Evolutionary conservation across 768 basidiomycete species (phyloP).

Genomic region (Lactarius indigo): DNA sequence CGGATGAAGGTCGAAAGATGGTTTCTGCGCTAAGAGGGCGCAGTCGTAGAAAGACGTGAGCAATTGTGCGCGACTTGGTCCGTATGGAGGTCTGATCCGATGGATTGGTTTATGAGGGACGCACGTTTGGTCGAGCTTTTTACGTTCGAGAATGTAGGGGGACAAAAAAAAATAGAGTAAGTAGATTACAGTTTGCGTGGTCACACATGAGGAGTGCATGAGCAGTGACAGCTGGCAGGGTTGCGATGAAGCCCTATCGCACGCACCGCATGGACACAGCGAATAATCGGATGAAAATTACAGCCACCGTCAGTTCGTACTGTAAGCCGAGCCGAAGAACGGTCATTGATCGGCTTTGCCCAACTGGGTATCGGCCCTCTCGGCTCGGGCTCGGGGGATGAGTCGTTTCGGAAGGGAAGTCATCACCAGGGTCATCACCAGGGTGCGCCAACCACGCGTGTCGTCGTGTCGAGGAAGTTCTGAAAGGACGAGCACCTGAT

Average conservation of each 20-base stretch:
- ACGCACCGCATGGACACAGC: neutral
- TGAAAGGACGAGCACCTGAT: constrained; percentile 21
- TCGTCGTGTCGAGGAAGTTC: constrained; percentile 19
- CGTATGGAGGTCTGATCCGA: constrained; percentile 4
- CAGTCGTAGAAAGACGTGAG: constrained; percentile 5
- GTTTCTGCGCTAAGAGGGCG: constrained; percentile 32
- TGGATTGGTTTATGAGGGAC: constrained; percentile 4
- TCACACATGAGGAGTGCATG: neutral
- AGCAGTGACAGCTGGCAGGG: constrained; percentile 16
- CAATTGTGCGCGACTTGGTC: neutral
- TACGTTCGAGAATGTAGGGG: constrained; percentile 6
- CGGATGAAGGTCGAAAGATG: constrained; percentile 31
- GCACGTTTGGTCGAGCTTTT: neutral
- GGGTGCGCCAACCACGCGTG: constrained; percentile 17
- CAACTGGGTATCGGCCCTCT: constrained; percentile 5
- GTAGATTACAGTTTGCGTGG: constrained; percentile 1
- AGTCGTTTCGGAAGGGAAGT: constrained; percentile 8
- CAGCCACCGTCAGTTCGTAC: neutral
- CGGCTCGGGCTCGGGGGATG: constrained; percentile 18
- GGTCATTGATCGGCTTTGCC: constrained; percentile 13
- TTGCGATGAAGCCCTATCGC: neutral
- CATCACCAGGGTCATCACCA: constrained; percentile 6
- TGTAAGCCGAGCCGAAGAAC: neutral
- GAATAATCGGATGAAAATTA: neutral
- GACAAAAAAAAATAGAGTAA: constrained; percentile 19